Evolutionary conservation across 306 rosid species (phyloP), one percentile per base, ranked within the genome.

Genomic region (Lupinus albus): DNA sequence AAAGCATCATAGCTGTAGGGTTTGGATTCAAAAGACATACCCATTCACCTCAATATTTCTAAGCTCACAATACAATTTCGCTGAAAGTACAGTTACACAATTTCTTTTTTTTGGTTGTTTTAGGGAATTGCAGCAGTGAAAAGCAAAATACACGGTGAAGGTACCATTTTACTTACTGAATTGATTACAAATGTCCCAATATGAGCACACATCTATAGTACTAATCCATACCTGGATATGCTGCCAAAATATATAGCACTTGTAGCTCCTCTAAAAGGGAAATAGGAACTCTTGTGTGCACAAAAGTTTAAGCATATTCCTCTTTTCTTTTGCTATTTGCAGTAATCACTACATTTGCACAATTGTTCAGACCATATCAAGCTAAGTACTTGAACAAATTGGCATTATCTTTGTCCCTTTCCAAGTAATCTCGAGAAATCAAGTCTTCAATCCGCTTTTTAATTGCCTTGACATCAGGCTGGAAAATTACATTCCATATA

Each of bases 361-460:
- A 45, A 57, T 73, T 70, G 50, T 18, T 60, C 15, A 39, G 51
- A 66, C 36, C 63, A 15, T 63, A 61, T 92, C 88, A 92, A 15
- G 98, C 98, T 83, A 92, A 64, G 88, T 92, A 92, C 88, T 81
- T 87, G 73, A 85, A 92, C 83, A 83, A 42, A 75, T 86, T 92
- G 0, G 89, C 80, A 77, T 89, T 89, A 8, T 92, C 98, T 77
- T 86, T 92, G 82, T 92, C 98, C 83, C 98, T 84, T 78, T 92
- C 98, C 64, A 92, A 75, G 82, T 92, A 92, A 82, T 92, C 98
- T 36, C 96, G 90, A 44, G 98, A 85, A 83, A 92, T 92, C 78
- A 92, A 86, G 75, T 92, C 98, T 78, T 92, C 98, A 5, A 92
- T 92, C 75, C 98, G 77, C 86, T 92, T 92, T 68, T 92, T 92